A percentile compares a stretch with the other conserved stretches of the same genome.
phyloP scores from a whole-genome alignment of 306 rosid species.

The Amphicarpaea edgeworthii region DNA sequence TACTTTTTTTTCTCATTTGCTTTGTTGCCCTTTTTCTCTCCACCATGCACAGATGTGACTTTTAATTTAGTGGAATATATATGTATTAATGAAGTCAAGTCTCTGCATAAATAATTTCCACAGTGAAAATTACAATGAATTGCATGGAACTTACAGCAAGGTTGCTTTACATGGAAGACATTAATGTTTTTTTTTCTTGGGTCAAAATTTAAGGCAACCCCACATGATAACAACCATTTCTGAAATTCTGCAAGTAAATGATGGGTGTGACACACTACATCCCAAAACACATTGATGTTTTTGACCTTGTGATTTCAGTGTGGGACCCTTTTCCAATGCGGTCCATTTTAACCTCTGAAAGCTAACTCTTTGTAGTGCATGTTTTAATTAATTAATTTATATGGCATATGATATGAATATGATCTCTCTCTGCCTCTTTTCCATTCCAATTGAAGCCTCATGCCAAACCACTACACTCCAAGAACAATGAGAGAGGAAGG shows the following conservation, averaged over 20 bases:
- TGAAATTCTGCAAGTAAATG: constrained; percentile 23
- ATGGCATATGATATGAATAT: background rate
- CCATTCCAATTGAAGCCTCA: constrained; percentile 45
- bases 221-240: constrained; percentile 48
- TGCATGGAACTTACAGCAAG: constrained; percentile 23
- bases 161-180: constrained; percentile 57
- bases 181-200: constrained; percentile 19
- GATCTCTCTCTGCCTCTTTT: background rate
- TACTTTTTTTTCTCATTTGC: background rate
- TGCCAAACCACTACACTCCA: constrained; percentile 41
- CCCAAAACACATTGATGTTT: constrained; percentile 50
- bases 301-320: constrained; percentile 53
- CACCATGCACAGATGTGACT: background rate
- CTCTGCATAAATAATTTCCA: background rate
- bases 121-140: background rate
- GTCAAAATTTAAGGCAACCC: constrained; percentile 53
- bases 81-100: background rate
- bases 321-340: constrained; percentile 51
- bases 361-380: constrained; percentile 49
- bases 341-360: constrained; percentile 52
- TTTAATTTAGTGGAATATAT: background rate
- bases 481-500: constrained; percentile 35
- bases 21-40: constrained; percentile 1
- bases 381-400: background rate
- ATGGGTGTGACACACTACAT: constrained; percentile 31